A percentile compares a stretch with the other conserved stretches of the same genome.
Evolutionary conservation across 2,329 filamentous ascomycete genomes (phyloP).

Genomic region (Aspergillus brasiliensis): DNA sequence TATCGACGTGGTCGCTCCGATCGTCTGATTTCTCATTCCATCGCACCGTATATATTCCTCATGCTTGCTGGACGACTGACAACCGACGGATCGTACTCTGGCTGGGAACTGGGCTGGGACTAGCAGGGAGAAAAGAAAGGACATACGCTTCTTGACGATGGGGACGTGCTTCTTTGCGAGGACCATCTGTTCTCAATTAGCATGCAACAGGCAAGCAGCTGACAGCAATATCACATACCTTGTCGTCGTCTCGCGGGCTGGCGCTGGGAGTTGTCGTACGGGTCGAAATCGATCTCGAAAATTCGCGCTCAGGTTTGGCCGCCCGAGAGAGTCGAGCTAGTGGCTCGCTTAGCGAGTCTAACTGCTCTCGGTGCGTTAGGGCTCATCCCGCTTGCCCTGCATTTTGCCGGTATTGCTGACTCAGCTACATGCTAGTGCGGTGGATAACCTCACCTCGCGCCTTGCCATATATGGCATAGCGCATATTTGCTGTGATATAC

Average conservation of each 20-base stretch:
- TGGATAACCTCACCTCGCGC: background rate
- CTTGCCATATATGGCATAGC: background rate
- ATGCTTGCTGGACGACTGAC: background rate
- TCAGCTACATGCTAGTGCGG: background rate
- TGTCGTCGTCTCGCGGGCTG: conserved; percentile 49
- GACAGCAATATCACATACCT: conserved; percentile 37
- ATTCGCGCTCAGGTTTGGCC: conserved; percentile 41
- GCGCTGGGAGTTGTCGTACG: conserved; percentile 47
- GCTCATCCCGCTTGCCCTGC: conserved; percentile 12
- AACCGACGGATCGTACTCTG: background rate
- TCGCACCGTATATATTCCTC: background rate
- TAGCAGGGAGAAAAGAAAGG: background rate
- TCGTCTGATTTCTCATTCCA: background rate
- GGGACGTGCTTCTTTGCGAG: conserved; percentile 98
- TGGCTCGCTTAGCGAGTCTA: conserved; percentile 36
- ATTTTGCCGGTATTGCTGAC: background rate
- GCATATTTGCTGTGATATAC: background rate
- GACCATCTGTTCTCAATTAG: conserved; percentile 69
- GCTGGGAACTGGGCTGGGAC: background rate
- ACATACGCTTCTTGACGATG: conserved; percentile 99
- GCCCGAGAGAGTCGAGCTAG: conserved; percentile 34
- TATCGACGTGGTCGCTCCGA: background rate
- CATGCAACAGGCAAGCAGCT: conserved; percentile 7
- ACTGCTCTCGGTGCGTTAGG: conserved; percentile 29
- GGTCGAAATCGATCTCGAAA: conserved; percentile 43